These are phyloP conservation scores for Aspergillus sergii DNA, from an alignment of 2,329 filamentous ascomycete species.

Conservation along the genomic window DNA sequence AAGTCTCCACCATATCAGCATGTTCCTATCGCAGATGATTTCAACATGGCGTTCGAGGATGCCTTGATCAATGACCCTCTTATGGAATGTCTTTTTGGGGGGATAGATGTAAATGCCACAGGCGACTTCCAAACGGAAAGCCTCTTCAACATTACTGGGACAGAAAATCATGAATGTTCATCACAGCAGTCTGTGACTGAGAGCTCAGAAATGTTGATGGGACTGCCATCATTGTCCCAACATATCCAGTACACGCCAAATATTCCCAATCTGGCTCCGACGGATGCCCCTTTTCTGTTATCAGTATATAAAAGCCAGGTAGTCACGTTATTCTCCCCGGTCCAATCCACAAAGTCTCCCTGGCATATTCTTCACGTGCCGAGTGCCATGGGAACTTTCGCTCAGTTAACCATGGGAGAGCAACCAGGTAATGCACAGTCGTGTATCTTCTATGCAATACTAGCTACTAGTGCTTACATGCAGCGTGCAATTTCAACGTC, in stretches of 20 bases:
- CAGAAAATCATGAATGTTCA: neutral
- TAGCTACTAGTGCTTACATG: conserved; percentile 50
- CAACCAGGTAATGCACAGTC: conserved; percentile 41
- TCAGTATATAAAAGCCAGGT: conserved; percentile 29
- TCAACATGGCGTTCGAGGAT: neutral
- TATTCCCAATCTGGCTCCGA: neutral
- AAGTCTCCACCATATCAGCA: neutral
- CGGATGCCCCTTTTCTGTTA: neutral
- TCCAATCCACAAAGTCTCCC: conserved; percentile 44
- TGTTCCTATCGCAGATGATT: neutral
- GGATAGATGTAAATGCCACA: conserved; percentile 1
- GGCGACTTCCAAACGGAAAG: conserved; percentile 1
- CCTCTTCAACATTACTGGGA: conserved; percentile 13
- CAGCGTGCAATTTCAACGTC: conserved; percentile 33
- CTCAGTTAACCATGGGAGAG: conserved; percentile 47
- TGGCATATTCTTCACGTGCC: conserved; percentile 50
- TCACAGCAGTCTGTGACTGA: neutral
- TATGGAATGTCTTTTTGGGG: conserved; percentile 10
- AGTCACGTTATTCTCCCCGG: conserved; percentile 32
- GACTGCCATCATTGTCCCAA: neutral
- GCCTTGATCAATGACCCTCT: conserved; percentile 8
- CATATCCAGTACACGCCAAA: neutral
- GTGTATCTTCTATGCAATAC: conserved; percentile 43
- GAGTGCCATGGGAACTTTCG: conserved; percentile 45
- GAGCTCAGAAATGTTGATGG: neutral